phyloP scores from a whole-genome alignment of 2,329 filamentous ascomycete genomes.

The Colletotrichum eleusines region DNA sequence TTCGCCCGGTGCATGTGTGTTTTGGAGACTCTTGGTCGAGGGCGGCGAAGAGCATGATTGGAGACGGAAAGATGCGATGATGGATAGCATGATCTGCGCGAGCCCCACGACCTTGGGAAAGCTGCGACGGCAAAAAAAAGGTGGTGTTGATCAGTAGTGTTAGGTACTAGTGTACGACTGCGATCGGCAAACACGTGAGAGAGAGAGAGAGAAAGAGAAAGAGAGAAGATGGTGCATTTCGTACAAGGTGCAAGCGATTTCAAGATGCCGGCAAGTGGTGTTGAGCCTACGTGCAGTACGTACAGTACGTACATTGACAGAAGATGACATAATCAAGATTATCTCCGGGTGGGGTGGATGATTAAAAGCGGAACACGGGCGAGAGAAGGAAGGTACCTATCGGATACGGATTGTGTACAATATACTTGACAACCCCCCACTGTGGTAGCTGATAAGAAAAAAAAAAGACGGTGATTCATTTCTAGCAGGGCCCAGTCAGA shows the following conservation, averaged over 20 bases:
- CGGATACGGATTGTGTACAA: no score
- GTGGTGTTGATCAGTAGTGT: not conserved
- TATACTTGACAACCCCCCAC: no score
- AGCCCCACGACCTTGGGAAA: not conserved
- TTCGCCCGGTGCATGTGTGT: not conserved
- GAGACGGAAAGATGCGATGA: slow-evolving; percentile 3
- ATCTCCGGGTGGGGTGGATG: no score
- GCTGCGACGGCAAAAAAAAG: not conserved
- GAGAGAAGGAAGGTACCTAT: no score
- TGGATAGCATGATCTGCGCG: slow-evolving; percentile 22
- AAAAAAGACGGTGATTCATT: not conserved
- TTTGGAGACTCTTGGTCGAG: no score
- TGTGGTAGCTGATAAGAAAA: no score
- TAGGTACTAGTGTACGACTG: not conserved
- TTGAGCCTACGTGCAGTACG: not conserved
- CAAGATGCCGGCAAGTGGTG: not conserved
- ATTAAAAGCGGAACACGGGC: not conserved
- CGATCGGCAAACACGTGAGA: not conserved
- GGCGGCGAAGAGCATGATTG: not conserved
- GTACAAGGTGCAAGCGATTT: not conserved
- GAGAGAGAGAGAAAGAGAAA: not conserved
- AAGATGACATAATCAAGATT: not conserved
- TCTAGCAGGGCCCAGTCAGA: not conserved
- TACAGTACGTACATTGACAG: not conserved
- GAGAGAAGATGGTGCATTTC: not conserved